These are phyloP conservation scores for Neurospora tetrasperma DNA, from an alignment of 495 filamentous ascomycete genomes.

Conservation along the genomic window DNA sequence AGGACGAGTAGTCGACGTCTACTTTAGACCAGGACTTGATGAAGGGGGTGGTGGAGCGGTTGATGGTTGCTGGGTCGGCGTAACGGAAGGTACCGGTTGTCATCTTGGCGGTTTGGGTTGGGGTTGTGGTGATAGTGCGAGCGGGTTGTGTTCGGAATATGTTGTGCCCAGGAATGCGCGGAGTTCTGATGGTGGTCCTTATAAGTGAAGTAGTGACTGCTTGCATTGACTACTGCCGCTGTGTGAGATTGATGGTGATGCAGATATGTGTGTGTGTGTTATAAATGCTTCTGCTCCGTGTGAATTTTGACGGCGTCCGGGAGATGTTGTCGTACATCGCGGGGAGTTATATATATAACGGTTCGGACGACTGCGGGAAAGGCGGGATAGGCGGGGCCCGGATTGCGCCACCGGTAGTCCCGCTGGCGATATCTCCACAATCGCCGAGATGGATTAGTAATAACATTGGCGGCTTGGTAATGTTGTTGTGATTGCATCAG, in stretches of 20 bases:
- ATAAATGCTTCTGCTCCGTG: too few relatives aligned
- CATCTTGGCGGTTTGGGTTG: slow-evolving; percentile 8
- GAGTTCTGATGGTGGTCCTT: background rate
- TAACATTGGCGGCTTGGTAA: background rate
- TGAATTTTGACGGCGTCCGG: background rate
- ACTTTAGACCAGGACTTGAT: slow-evolving; percentile 33
- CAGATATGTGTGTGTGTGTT: too few relatives aligned
- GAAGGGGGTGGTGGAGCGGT: slow-evolving; percentile 10
- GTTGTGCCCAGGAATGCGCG: background rate
- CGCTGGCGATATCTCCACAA: background rate
- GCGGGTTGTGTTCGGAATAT: background rate
- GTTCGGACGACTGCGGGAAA: background rate
- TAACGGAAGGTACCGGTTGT: slow-evolving; percentile 21
- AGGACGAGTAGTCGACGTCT: slow-evolving; percentile 24
- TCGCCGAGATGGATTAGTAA: background rate
- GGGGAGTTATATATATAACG: background rate
- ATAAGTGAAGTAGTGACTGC: background rate
- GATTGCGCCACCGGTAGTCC: background rate
- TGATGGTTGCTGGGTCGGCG: slow-evolving; percentile 15
- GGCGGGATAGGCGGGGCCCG: background rate
- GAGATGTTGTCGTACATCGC: background rate
- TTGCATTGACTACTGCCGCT: background rate
- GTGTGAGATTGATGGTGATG: too few relatives aligned
- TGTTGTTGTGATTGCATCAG: background rate
- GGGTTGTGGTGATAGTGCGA: background rate